A percentile compares a stretch with the other conserved stretches of the same genome.
phyloP scores from a whole-genome alignment of 495 filamentous ascomycete species.

The Hypoxylon intermedium region DNA sequence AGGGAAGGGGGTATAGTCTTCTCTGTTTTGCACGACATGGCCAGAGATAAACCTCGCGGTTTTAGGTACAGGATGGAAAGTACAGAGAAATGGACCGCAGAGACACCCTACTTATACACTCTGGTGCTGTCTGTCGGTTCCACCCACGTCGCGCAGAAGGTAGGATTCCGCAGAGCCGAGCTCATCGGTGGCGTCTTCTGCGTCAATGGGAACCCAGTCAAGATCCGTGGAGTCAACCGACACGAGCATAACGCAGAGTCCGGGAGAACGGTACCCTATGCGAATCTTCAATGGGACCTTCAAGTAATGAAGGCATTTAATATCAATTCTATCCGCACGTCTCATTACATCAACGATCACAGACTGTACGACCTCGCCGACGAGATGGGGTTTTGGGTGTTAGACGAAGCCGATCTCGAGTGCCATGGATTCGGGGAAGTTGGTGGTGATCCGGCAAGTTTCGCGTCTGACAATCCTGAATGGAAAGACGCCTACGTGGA shows the following conservation, averaged over 20 bases:
- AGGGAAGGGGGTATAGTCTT: constrained; percentile 36
- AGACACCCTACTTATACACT: constrained; percentile 68
- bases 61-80: constrained; percentile 49
- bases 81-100: constrained; percentile 72
- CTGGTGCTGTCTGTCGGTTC: constrained; percentile 49
- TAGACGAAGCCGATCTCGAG: constrained; percentile 77
- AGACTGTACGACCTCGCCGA: constrained; percentile 70
- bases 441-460: constrained; percentile 56
- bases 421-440: constrained; percentile 71
- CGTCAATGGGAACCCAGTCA: constrained; percentile 67
- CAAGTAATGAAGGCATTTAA: constrained; percentile 72
- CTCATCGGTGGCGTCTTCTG: constrained; percentile 63
- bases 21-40: constrained; percentile 8
- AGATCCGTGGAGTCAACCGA: constrained; percentile 70
- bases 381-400: constrained; percentile 72
- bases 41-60: constrained; percentile 12
- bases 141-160: constrained; percentile 55
- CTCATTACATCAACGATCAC: constrained; percentile 67
- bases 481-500: constrained; percentile 78
- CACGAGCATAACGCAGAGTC: constrained; percentile 70
- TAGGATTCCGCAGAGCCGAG: constrained; percentile 68
- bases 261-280: constrained; percentile 66
- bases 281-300: constrained; percentile 63
- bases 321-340: constrained; percentile 71
- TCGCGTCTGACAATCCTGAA: constrained; percentile 67